Evolutionary conservation across 1,284 basidiomycete species (phyloP).

Genomic region (Quambalaria eucalypti): DNA sequence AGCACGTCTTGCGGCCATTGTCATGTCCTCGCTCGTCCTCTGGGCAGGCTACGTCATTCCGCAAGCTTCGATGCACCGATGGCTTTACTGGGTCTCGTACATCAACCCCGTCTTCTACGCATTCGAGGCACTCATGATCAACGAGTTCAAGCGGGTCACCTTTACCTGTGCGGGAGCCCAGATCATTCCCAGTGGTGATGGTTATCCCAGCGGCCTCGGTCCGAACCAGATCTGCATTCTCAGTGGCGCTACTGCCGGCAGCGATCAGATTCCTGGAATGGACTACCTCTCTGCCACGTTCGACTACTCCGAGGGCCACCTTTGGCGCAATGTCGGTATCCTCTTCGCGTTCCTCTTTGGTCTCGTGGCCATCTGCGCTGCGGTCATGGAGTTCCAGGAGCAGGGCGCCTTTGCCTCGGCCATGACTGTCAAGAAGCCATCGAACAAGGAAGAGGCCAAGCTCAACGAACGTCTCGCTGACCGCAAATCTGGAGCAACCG

Average conservation of each 20-base stretch:
- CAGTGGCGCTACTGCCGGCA: constrained; percentile 49
- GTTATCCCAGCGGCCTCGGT: constrained; percentile 17
- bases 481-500: constrained; percentile 12
- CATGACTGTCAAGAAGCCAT: constrained; percentile 41
- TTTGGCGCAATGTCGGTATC: constrained; percentile 52
- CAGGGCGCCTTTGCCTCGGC: constrained; percentile 31
- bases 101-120: constrained; percentile 58
- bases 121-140: constrained; percentile 59
- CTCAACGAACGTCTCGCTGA: constrained; percentile 26
- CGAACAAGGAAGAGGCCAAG: constrained; percentile 27
- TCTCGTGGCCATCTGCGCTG: constrained; percentile 31
- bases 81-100: constrained; percentile 64
- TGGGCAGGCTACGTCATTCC: constrained; percentile 37
- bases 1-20: constrained; percentile 28
- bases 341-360: constrained; percentile 40
- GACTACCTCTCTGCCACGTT: constrained; percentile 55
- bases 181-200: constrained; percentile 17
- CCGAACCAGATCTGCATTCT: constrained; percentile 48
- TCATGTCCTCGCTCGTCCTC: constrained; percentile 28
- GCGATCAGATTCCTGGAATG: constrained; percentile 50
- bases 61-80: constrained; percentile 63
- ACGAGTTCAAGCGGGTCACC: constrained; percentile 49
- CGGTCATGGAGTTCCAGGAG: constrained; percentile 25
- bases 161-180: constrained; percentile 24
- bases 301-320: constrained; percentile 54